phyloP scores from a whole-genome alignment of 495 filamentous ascomycete genomes.

The Viridothelium virens region DNA sequence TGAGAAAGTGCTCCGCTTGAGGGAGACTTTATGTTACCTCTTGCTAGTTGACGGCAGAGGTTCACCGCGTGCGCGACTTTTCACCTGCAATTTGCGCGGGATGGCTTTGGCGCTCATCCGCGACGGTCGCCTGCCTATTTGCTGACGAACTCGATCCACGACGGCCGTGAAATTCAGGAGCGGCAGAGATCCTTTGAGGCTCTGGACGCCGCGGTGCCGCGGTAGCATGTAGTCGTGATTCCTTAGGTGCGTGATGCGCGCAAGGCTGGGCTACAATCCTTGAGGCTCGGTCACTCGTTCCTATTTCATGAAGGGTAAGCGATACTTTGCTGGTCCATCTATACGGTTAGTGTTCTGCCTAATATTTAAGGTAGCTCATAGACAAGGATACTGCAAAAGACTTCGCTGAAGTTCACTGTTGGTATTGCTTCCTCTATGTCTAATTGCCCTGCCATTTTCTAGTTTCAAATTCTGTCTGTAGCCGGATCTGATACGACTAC shows the following conservation, averaged over 20 bases:
- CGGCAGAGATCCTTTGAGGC: too few relatives aligned
- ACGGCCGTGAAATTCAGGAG: neutral
- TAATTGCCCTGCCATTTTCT: neutral
- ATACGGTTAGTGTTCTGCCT: too few relatives aligned
- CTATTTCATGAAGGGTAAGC: neutral
- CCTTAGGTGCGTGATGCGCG: neutral
- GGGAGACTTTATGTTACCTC: conserved; percentile 3
- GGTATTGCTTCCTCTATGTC: neutral
- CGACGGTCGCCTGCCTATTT: conserved; percentile 1
- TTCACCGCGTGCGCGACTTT: conserved; percentile 1
- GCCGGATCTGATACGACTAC: neutral
- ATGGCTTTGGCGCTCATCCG: neutral
- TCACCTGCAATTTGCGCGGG: conserved; percentile 10
- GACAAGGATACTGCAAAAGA: neutral
- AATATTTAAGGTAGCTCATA: too few relatives aligned
- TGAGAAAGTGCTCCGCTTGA: conserved; percentile 1
- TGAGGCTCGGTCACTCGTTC: neutral
- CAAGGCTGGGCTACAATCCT: neutral
- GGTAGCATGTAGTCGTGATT: neutral
- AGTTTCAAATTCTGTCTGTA: neutral
- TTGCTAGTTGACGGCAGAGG: neutral
- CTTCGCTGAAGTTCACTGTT: neutral
- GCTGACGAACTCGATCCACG: neutral
- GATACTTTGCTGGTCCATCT: too few relatives aligned
- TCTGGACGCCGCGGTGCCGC: neutral